Percentiles rank a stretch among this genome's conserved stretches.
Evolutionary conservation across 805 yeast species (phyloP).

Genomic region (Saccharomycopsis sp.): DNA sequence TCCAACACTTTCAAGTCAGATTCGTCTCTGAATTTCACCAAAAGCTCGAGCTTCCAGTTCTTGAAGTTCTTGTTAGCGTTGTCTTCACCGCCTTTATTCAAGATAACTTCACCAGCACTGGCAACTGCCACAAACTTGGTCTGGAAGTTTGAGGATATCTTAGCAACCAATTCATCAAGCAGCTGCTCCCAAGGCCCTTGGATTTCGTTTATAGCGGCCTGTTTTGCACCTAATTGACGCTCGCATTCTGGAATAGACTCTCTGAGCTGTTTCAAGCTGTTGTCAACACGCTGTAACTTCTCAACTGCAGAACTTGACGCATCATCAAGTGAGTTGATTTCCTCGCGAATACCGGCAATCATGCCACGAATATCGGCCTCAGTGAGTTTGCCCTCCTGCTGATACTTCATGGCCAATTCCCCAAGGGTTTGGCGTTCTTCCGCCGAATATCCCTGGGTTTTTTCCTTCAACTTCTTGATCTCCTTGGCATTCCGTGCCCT

Average conservation of each 20-base stretch:
- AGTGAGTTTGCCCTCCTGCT: slow-evolving; percentile 32
- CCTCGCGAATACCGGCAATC: slow-evolving; percentile 43
- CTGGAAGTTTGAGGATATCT: slow-evolving; percentile 60
- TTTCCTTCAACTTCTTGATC: slow-evolving; percentile 25
- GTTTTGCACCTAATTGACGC: slow-evolving; percentile 26
- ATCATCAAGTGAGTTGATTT: slow-evolving; percentile 31
- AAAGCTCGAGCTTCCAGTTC: slow-evolving; percentile 79
- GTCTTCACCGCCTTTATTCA: slow-evolving; percentile 42
- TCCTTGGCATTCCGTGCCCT: slow-evolving; percentile 24
- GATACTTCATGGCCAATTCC: slow-evolving; percentile 35
- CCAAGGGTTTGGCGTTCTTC: slow-evolving; percentile 36
- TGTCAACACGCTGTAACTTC: slow-evolving; percentile 28
- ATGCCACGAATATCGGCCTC: slow-evolving; percentile 33
- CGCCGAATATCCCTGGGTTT: slow-evolving; percentile 32
- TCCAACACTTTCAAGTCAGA: slow-evolving; percentile 67
- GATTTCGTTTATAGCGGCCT: slow-evolving; percentile 34
- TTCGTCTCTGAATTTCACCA: slow-evolving; percentile 78
- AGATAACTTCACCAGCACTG: slow-evolving; percentile 73
- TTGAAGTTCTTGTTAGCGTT: slow-evolving; percentile 30
- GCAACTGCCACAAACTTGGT: slow-evolving; percentile 67
- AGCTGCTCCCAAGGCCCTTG: slow-evolving; percentile 54
- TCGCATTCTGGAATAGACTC: slow-evolving; percentile 24
- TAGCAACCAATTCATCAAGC: slow-evolving; percentile 43
- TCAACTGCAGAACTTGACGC: slow-evolving; percentile 34
- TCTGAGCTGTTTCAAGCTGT: slow-evolving; percentile 24